These are phyloP conservation scores for Rhynchosporium graminicola DNA, from an alignment of 2,329 filamentous ascomycete genomes.

Conservation along the genomic window DNA sequence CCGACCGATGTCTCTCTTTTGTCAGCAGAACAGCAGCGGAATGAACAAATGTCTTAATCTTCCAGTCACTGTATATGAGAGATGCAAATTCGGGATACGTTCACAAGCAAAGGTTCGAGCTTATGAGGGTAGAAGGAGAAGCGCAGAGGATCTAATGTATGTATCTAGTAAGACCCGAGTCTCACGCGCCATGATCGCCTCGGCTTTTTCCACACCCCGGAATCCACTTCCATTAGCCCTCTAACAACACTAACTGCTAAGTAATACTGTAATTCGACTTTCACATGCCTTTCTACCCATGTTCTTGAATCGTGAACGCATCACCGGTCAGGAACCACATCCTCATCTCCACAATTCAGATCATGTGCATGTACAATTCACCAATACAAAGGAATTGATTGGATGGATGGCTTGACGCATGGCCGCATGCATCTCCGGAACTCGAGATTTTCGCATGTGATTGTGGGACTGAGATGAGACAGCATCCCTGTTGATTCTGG, in stretches of 20 bases:
- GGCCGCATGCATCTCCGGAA: too few relatives aligned
- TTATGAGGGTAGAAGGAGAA: not conserved
- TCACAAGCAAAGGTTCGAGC: not conserved
- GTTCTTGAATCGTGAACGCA: not conserved
- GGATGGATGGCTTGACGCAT: not conserved
- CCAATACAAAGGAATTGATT: not conserved
- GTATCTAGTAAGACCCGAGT: too few relatives aligned
- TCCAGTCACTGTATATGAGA: not conserved
- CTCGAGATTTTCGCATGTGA: too few relatives aligned
- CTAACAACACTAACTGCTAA: not conserved
- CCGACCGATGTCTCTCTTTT: not conserved
- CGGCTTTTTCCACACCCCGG: too few relatives aligned
- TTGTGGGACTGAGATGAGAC: too few relatives aligned
- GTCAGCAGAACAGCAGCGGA: not conserved
- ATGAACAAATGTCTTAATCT: not conserved
- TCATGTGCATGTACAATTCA: constrained; percentile 9
- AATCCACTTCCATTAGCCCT: not conserved
- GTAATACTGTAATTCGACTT: not conserved
- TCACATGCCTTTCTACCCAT: constrained; percentile 1
- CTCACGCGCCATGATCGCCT: too few relatives aligned
- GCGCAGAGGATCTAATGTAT: not conserved
- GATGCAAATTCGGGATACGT: not conserved
- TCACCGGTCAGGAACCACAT: constrained; percentile 4
- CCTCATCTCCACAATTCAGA: not conserved
- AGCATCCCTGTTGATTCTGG: too few relatives aligned